Percentiles rank a stretch among this genome's conserved stretches.
These are phyloP conservation scores for Solanum boliviense DNA, from an alignment of 257 asterid species.

Conservation along the genomic window DNA sequence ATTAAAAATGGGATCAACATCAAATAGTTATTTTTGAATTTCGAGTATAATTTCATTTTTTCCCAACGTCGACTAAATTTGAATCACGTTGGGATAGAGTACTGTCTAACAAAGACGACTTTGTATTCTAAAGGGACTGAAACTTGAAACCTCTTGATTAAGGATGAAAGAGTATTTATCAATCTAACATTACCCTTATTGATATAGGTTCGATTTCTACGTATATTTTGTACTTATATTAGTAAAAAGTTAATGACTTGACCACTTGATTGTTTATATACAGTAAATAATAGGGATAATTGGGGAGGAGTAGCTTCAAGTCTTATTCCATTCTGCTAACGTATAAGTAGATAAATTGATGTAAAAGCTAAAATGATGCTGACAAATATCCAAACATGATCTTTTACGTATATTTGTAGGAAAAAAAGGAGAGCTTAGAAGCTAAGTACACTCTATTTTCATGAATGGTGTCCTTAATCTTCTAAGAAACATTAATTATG, in stretches of 20 bases:
- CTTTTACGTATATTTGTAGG: neutral
- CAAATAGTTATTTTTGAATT: too few relatives aligned
- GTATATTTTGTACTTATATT: neutral
- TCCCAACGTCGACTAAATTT: too few relatives aligned
- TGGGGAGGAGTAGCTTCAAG: neutral
- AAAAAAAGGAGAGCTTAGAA: neutral
- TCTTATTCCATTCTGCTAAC: neutral
- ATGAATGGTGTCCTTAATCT: neutral
- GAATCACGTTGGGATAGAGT: too few relatives aligned
- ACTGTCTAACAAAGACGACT: too few relatives aligned
- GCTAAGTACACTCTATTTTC: neutral
- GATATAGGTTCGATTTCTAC: neutral
- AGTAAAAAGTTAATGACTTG: neutral
- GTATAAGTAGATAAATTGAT: neutral
- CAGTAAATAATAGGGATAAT: neutral
- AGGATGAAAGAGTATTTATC: too few relatives aligned
- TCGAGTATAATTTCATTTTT: neutral
- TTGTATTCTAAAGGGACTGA: too few relatives aligned
- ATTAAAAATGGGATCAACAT: too few relatives aligned
- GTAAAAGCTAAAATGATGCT: neutral
- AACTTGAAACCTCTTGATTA: too few relatives aligned
- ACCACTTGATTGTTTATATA: neutral
- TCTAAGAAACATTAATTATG: neutral
- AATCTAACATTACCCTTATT: too few relatives aligned
- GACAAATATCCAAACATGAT: neutral